Evolutionary conservation across 192 early-diverging fungal genomes (phyloP).

Genomic region (Geranomyces variabilis): DNA sequence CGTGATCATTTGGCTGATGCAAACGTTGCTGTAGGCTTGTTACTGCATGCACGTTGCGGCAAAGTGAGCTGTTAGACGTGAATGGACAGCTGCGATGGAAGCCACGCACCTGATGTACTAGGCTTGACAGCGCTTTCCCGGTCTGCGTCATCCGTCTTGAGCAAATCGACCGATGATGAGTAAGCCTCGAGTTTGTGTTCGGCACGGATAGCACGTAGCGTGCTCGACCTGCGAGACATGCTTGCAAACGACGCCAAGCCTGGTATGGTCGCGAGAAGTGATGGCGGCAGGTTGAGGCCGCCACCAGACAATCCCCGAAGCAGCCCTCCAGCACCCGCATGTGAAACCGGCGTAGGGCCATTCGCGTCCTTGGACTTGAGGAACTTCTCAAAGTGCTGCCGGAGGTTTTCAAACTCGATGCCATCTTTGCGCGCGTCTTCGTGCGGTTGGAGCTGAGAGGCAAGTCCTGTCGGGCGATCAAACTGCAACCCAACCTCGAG

Average conservation of each 20-base stretch:
- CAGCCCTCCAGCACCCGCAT: slow-evolving; percentile 4
- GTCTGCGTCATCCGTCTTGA: not conserved
- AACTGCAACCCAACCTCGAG: slow-evolving; percentile 89
- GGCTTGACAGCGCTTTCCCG: not conserved
- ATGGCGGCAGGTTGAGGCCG: slow-evolving; percentile 33
- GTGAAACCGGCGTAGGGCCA: not conserved
- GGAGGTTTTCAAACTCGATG: slow-evolving; percentile 82
- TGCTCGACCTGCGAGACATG: not conserved
- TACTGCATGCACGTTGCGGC: slow-evolving; percentile 12
- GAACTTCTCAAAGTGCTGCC: slow-evolving; percentile 82
- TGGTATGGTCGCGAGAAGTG: slow-evolving; percentile 43
- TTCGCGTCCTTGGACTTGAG: slow-evolving; percentile 44
- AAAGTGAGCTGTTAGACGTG: not conserved
- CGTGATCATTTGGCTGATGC: slow-evolving; percentile 65
- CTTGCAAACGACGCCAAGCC: slow-evolving; percentile 9
- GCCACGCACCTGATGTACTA: no score
- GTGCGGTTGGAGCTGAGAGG: slow-evolving; percentile 77
- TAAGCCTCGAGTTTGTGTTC: slow-evolving; percentile 7
- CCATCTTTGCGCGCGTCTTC: slow-evolving; percentile 71
- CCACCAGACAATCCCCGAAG: slow-evolving; percentile 23
- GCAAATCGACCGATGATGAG: not conserved
- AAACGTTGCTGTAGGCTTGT: slow-evolving; percentile 65
- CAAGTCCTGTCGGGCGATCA: slow-evolving; percentile 90
- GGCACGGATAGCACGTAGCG: not conserved
- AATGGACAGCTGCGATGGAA: no score